Base-by-base conservation (phyloP, 2,329 filamentous ascomycete species). In the Aspergillus sp. region DNA sequence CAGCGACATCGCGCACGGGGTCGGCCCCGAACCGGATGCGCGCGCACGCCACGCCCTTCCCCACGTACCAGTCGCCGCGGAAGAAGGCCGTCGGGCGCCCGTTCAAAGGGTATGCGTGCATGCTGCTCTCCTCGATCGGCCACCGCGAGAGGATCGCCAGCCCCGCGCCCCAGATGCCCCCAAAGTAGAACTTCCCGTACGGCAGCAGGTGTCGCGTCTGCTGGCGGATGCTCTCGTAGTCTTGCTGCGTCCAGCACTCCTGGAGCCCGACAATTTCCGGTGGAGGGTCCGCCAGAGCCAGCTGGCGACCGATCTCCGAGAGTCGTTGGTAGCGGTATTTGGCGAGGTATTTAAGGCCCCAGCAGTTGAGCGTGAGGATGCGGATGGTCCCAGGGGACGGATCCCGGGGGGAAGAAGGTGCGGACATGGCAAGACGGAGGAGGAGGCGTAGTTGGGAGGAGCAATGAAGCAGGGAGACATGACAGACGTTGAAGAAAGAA, bases 11-110 rank as follows among this genome's bases (percentile, higher is more conserved):
- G 54, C 82, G 81, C 42, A 72, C 69, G 1, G 75, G 80, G 0
- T 81, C 76, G 1, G 25, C 25, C 0, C 89, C 89, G 60, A 88
- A 87, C 3, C 88, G 79, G 61, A 97, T 88, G 57, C 83, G 82
- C 2, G 93, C 93, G 66, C 84, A 88, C 5, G 93, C 94, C 40
- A 97, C 86, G 14, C 94, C 94, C 70, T 97, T 97, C 0, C 94
- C 94, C 9, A 97, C 92, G 67, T 86, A 97, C 91, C 93, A 97
- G 71, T 97, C 93, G 10, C 94, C 94, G 55, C 93, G 81, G 75
- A 88, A 97, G 73, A 97, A 96, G 4, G 93, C 93, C 9, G 91
- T 93, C 5, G 94, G 94, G 16, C 93, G 83, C 16, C 94, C 94
- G 70, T 96, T 97, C 49, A 99, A 81, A n/a, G 91, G 85, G 69